Evolutionary conservation across 306 rosid genomes (phyloP).

Genomic region (Prunus salicina): DNA sequence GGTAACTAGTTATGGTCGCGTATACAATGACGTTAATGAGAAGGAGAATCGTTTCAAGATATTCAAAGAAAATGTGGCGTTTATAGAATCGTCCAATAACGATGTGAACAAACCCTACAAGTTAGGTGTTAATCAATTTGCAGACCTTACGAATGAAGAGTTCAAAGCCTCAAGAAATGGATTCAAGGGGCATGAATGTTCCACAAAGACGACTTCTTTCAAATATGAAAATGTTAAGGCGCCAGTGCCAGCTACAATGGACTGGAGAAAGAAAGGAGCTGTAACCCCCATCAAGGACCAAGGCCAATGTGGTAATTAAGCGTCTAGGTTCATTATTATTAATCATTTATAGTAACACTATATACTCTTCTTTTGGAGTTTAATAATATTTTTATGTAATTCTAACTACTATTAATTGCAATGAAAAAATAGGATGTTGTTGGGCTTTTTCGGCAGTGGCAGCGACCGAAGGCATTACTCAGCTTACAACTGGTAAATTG

Average conservation of each 20-base stretch:
- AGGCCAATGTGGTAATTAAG: conserved; percentile 27
- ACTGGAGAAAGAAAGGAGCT: conserved; percentile 41
- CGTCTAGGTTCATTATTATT: neutral
- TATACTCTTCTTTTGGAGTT: neutral
- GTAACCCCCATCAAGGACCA: conserved; percentile 46
- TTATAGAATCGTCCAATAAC: conserved; percentile 28
- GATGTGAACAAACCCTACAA: conserved; percentile 33
- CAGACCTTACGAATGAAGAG: conserved; percentile 48
- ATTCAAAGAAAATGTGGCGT: conserved; percentile 33
- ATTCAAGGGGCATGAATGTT: conserved; percentile 47
- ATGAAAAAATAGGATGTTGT: conserved; percentile 21
- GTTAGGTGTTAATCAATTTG: conserved; percentile 20
- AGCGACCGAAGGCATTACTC: conserved; percentile 36
- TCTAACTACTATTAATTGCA: neutral
- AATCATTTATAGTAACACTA: neutral
- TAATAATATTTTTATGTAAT: neutral
- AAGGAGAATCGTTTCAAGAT: conserved; percentile 28
- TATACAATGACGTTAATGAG: conserved; percentile 24
- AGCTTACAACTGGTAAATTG: conserved; percentile 25
- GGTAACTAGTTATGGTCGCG: conserved; percentile 27
- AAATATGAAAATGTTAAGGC: conserved; percentile 30
- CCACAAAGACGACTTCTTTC: conserved; percentile 33
- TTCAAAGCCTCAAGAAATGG: conserved; percentile 33
- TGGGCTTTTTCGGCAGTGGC: conserved; percentile 51
- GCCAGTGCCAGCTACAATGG: conserved; percentile 17